Base-by-base conservation (phyloP, 257 asterid species). In the Voacanga thouarsii region DNA sequence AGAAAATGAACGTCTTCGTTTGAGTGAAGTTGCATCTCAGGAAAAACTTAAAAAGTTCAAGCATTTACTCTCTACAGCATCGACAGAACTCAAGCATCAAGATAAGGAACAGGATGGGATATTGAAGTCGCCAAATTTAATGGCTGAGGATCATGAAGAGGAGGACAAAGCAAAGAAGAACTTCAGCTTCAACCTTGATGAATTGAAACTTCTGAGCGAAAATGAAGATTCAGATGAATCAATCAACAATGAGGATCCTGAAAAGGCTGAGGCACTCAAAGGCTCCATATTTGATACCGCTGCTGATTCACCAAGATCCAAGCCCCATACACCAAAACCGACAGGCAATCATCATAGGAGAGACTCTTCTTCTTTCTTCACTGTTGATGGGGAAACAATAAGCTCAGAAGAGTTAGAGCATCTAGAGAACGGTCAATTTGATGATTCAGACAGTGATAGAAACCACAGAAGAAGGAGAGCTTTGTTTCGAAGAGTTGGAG, bases 261-360 rank as follows among this genome's bases (percentile, higher is more conserved):
- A 82, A 68, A 93, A 86, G 84, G 93, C 89, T 0, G 93, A 91
- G 81, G 91, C 90, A 4, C 81, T 88, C 0, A 88, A 83, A 79
- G 97, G 97, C 1, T 88, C 99, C 0, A 92, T 87, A 39, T 90
- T 91, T n/a, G 96, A 92, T 26, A 86, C 53, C 0, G 89, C 86
- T 12, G 57, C 77, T 0, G 88, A 84, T 59, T 88, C 96, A 0
- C 96, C 94, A 1, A 86, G 84, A 78, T 85, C 96, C 7, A 97
- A 92, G 75, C 87, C 90, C 8, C 80, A 56, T 9, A 85, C 91
- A 3, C 92, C 97, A 4, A 87, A 85, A 60, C 47, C 84, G 1
- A 10, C 55, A 0, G 80, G 61, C 12, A 23, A 79, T 41, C 85
- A 83, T 39, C 77, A 87, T 50, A 77, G 50, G 3, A 78, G 85